Evolutionary conservation across 129 eudicot genomes (phyloP), one percentile per base, ranked within the genome.

Genomic region (Escallonia rubra): DNA sequence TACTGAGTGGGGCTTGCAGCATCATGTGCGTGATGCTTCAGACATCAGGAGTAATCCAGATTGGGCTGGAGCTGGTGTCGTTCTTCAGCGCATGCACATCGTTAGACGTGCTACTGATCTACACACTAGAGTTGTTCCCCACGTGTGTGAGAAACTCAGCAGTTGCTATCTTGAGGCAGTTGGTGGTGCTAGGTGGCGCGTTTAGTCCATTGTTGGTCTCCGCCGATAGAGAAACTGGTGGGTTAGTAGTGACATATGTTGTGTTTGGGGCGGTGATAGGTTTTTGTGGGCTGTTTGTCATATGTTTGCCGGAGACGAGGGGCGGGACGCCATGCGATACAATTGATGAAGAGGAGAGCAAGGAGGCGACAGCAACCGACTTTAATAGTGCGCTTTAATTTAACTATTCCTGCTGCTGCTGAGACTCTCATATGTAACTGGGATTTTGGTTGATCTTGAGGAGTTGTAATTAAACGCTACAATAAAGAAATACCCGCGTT

Each of bases 91-190:
- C 82, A 1, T 78, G 80, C 55, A 79, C 77, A 45, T 81, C 80
- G 7, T 78, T 63, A 48, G 70, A 69, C 12, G 43, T 85, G 58
- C 61, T 79, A 2, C 12, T 85, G 65, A 78, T 85, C 7, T 81
- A 78, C 58, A 41, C 73, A 3, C 14, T 73, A 14, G 91, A 85
- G 80, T 15, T 85, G 67, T 85, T 85, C 38, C 87, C 91, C 40
- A 85, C 91, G 1, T 72, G 82, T 41, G 77, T 78, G 51, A 81
- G 91, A 64, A 85, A 85, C 78, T 78, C 91, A 3, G 87, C 87
- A 48, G 74, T 77, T 42, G 68, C 85, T 38, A 64, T 81, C 70
- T 80, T 75, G 71, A 69, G 91, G 73, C 91, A 78, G 64, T 72
- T 82, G 2, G 13, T 82, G 52, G 75, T 76, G 41, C 59, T 79